Conservation (phyloP, 768 basidiomycete species). For the Leucosporidium scottii region DNA sequence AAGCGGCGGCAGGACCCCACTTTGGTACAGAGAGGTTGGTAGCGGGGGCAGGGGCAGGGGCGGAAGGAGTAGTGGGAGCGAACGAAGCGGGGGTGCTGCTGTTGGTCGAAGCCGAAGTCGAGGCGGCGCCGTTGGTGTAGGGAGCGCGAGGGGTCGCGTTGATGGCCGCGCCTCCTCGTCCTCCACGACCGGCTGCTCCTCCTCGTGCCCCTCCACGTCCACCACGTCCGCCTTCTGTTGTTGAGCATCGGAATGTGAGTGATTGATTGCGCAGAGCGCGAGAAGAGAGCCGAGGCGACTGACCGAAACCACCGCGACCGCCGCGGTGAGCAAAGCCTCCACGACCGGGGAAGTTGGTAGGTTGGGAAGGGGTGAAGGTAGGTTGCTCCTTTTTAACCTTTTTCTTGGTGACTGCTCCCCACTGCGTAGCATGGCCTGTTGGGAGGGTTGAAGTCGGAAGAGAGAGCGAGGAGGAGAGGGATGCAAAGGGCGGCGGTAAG, state of each 20-base stretch:
- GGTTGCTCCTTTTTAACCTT: slow-evolving; percentile 33
- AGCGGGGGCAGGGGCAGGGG: neutral
- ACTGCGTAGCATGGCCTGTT: slow-evolving; percentile 33
- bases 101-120: neutral
- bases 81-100: slow-evolving; percentile 1
- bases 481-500: neutral
- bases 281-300: neutral
- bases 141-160: neutral
- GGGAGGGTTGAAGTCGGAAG: too few relatives aligned
- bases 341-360: neutral
- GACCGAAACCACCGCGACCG: slow-evolving; percentile 4
- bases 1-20: neutral
- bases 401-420: slow-evolving; percentile 32
- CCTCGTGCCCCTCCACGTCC: slow-evolving; percentile 5
- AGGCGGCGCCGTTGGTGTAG: neutral
- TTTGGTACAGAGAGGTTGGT: neutral
- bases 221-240: neutral
- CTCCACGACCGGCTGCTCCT: slow-evolving; percentile 1
- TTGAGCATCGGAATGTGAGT: too few relatives aligned
- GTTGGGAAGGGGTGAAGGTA: neutral
- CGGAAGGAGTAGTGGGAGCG: slow-evolving; percentile 1
- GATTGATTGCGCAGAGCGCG: too few relatives aligned
- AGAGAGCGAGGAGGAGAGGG: neutral
- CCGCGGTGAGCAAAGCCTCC: neutral
- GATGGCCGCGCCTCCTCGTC: neutral